Conservation (phyloP, 306 rosid genomes). For the Spatholobus suberectus region DNA sequence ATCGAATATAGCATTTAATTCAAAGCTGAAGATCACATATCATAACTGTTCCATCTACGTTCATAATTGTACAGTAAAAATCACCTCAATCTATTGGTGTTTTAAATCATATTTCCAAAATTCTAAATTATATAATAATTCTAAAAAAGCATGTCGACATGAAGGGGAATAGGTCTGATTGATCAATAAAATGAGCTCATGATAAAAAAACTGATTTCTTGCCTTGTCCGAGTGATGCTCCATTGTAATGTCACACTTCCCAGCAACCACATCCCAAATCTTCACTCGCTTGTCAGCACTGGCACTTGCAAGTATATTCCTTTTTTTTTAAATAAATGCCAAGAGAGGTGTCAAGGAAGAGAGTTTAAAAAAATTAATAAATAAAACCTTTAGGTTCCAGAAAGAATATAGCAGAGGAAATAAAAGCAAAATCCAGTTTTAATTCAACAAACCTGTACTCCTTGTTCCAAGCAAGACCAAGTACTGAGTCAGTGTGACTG, state of each 20-base stretch:
- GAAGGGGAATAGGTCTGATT: background rate
- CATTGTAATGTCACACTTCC: constrained; percentile 76
- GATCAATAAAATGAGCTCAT: constrained; percentile 16
- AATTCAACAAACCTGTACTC: constrained; percentile 66
- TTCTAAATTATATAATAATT: background rate
- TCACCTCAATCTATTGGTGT: background rate
- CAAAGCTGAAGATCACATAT: background rate
- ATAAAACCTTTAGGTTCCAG: background rate
- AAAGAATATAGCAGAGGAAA: constrained; percentile 34
- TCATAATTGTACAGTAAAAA: background rate
- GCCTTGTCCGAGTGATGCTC: constrained; percentile 94
- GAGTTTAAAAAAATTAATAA: background rate
- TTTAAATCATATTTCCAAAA: background rate
- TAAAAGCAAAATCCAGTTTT: constrained; percentile 22
- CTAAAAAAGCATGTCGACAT: background rate
- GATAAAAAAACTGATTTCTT: constrained; percentile 34
- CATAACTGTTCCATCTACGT: background rate
- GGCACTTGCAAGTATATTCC: constrained; percentile 93
- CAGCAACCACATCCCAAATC: constrained; percentile 89
- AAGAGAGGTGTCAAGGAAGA: constrained; percentile 9
- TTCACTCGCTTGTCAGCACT: constrained; percentile 88
- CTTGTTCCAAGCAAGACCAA: constrained; percentile 98
- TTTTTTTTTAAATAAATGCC: constrained; percentile 35
- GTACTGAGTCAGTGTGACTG: constrained; percentile 89
- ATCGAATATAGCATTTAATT: constrained; percentile 6